Evolutionary conservation across 495 filamentous ascomycete genomes (phyloP), one percentile per base, ranked within the genome.

Genomic region (Podospora australis): DNA sequence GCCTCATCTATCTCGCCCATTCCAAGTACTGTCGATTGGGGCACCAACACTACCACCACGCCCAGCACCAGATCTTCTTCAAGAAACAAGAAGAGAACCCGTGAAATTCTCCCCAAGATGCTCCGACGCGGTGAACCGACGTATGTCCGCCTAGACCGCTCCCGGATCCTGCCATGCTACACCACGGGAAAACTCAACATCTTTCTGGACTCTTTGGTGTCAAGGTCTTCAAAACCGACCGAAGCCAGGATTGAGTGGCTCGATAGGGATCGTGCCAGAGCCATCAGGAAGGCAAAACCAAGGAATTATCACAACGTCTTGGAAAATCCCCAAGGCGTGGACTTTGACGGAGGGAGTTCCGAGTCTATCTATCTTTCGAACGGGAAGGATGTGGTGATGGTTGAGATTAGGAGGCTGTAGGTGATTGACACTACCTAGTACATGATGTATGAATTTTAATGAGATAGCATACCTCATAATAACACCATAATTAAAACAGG

Each of bases 381-480:
- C 6, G 10, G 29, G 6, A 36, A 29, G 46, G 52, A 54, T 25
- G 47, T 54, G 21, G 52, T 50, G 6, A 20, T 50, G n/a, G 9
- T 54, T 30, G 52, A 50, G 20, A 13, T 54, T 28, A 16, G 41
- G 8, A 46, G 52, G 42, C n/a, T n/a, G n/a, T n/a, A n/a, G n/a
- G n/a, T n/a, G n/a, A n/a, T n/a, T n/a, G n/a, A n/a, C n/a, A n/a
- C n/a, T n/a, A n/a, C n/a, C n/a, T n/a, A n/a, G n/a, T n/a, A n/a
- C n/a, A n/a, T n/a, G n/a, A n/a, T n/a, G n/a, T n/a, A n/a, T n/a
- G n/a, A n/a, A n/a, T n/a, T n/a, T n/a, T n/a, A n/a, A n/a, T n/a
- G n/a, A n/a, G n/a, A n/a, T n/a, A n/a, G n/a, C n/a, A n/a, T n/a
- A n/a, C n/a, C n/a, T n/a, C n/a, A n/a, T n/a, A n/a, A n/a, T n/a